phyloP scores from a whole-genome alignment of 2,329 filamentous ascomycete species.

The Neurospora crassa region DNA sequence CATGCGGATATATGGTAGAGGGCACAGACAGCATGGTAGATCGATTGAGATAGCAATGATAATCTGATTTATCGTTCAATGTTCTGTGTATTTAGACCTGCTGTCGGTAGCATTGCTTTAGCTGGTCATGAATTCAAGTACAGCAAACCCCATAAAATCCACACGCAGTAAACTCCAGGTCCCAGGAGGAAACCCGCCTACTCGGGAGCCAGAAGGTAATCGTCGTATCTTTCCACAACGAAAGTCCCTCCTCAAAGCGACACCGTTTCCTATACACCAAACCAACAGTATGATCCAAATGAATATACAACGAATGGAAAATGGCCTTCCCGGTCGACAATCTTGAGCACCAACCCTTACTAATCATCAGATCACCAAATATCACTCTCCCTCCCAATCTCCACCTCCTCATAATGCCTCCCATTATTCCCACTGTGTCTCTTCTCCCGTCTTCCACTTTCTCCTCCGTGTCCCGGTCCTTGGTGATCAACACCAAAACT shows the following conservation, averaged over 20 bases:
- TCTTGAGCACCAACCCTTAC: too few species aligned
- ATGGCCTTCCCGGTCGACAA: neutral
- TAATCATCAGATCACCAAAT: slow-evolving; percentile 11
- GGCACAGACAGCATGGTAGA: neutral
- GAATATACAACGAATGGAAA: neutral
- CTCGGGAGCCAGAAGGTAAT: neutral
- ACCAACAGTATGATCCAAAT: neutral
- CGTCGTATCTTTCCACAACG: neutral
- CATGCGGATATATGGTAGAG: neutral
- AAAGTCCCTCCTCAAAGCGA: neutral
- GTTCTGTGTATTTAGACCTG: neutral
- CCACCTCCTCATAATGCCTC: slow-evolving; percentile 15
- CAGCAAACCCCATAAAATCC: neutral
- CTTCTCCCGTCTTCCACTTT: neutral
- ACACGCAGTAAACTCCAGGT: neutral
- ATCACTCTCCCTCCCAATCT: slow-evolving; percentile 15
- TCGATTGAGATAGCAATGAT: neutral
- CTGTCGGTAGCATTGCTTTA: neutral
- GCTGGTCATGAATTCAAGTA: neutral
- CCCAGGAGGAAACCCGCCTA: neutral
- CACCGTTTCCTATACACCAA: neutral
- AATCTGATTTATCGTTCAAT: neutral
- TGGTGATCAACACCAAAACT: neutral
- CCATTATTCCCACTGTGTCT: neutral
- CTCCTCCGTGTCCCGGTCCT: neutral